Percentiles rank a stretch among this genome's conserved stretches.
Evolutionary conservation across 2,329 filamentous ascomycete species (phyloP).

Genomic region (Venturia nashicola): DNA sequence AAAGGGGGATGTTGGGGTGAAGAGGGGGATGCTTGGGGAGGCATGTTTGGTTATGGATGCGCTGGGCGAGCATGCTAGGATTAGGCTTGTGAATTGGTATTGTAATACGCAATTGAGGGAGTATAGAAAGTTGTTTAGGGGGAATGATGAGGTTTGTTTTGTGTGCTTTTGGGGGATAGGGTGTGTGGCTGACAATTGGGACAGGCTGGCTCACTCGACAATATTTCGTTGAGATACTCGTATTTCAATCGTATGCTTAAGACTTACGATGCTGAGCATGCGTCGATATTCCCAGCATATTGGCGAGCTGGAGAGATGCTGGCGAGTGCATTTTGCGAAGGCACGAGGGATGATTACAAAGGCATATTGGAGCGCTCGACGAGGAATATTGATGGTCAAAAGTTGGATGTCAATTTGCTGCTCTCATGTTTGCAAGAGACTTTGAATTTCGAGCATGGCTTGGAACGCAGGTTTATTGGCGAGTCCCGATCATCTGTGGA

Average conservation of each 20-base stretch:
- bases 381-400: conserved; percentile 62
- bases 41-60: conserved; percentile 92
- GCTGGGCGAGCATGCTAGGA: conserved; percentile 73
- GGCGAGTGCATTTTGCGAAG: conserved; percentile 87
- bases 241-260: conserved; percentile 97
- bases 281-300: conserved; percentile 68
- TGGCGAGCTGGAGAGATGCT: conserved; percentile 89
- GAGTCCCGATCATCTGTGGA: conserved; percentile 72
- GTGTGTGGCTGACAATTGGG: conserved; percentile 12
- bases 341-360: conserved; percentile 90
- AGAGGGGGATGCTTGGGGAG: conserved; percentile 63
- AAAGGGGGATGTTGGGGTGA: conserved; percentile 65
- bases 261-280: conserved; percentile 88
- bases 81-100: conserved; percentile 85
- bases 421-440: conserved; percentile 89
- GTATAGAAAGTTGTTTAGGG: conserved; percentile 89
- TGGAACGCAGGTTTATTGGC: conserved; percentile 70
- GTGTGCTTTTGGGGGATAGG: conserved; percentile 3
- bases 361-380: conserved; percentile 81
- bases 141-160: conserved; percentile 62
- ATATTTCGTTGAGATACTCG: conserved; percentile 85
- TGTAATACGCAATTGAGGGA: conserved; percentile 94
- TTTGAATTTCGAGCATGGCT: conserved; percentile 85
- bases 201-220: conserved; percentile 78
- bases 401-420: conserved; percentile 78